These are phyloP conservation scores for Penicillium frequentans DNA, from an alignment of 2,329 filamentous ascomycete species.

Conservation along the genomic window DNA sequence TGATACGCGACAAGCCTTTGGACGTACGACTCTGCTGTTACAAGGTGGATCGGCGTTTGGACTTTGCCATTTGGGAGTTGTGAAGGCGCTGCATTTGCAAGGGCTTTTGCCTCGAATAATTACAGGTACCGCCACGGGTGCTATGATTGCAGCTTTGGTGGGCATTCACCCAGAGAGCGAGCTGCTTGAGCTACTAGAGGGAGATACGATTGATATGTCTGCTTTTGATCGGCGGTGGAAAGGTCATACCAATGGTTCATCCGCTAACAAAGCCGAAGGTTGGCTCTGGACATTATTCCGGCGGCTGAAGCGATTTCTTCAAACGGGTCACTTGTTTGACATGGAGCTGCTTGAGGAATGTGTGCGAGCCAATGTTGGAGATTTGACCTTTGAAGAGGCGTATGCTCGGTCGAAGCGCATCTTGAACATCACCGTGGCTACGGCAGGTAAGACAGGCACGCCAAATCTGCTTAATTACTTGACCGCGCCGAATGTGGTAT, in stretches of 20 bases:
- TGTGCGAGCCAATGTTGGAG: constrained; percentile 79
- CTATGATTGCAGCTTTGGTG: constrained; percentile 83
- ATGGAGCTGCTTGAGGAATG: constrained; percentile 79
- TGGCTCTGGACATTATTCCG: constrained; percentile 63
- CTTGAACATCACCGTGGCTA: constrained; percentile 87
- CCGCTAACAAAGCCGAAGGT: constrained; percentile 25
- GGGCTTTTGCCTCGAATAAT: constrained; percentile 86
- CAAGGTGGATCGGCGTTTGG: constrained; percentile 93
- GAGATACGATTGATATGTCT: constrained; percentile 77
- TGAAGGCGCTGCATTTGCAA: constrained; percentile 79
- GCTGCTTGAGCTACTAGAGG: constrained; percentile 71
- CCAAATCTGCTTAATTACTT: constrained; percentile 88
- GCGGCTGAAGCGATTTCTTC: constrained; percentile 67
- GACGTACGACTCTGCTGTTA: constrained; percentile 78
- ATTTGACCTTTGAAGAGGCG: constrained; percentile 90
- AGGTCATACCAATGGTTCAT: constrained; percentile 14
- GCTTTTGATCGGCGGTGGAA: constrained; percentile 62
- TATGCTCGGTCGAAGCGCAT: constrained; percentile 82
- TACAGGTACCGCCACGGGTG: constrained; percentile 85
- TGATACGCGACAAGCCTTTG: constrained; percentile 85
- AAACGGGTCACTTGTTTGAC: constrained; percentile 81
- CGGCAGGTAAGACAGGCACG: constrained; percentile 70
- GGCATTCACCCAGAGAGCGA: constrained; percentile 86
- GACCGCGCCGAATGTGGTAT: constrained; percentile 86
- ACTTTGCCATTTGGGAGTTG: constrained; percentile 83